Conservation (phyloP, 225 moss, liverwort and hornwort genomes). For the Physcomitrium patens region DNA sequence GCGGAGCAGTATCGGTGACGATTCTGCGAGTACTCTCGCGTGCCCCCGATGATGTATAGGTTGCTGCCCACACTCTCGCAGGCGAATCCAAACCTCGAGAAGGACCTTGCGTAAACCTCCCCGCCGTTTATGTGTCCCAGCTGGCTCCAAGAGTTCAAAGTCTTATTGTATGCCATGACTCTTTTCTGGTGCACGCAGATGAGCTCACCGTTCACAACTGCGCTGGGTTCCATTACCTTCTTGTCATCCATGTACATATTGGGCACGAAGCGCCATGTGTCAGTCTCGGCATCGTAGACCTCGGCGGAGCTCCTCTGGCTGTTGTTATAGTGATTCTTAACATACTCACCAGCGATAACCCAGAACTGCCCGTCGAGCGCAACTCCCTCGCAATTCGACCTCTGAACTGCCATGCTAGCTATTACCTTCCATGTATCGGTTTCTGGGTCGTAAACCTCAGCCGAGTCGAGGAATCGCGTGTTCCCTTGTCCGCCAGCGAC, state of each 20-base stretch:
- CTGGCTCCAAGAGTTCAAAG: slow-evolving; percentile 47
- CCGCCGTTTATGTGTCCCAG: slow-evolving; percentile 50
- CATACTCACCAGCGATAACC: slow-evolving; percentile 69
- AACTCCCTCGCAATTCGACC: slow-evolving; percentile 57
- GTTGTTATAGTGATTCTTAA: slow-evolving; percentile 32
- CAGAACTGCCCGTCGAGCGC: slow-evolving; percentile 54
- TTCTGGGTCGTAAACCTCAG: slow-evolving; percentile 59
- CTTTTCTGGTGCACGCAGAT: slow-evolving; percentile 57
- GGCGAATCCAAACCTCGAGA: slow-evolving; percentile 56
- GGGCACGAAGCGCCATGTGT: slow-evolving; percentile 46
- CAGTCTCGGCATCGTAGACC: slow-evolving; percentile 47
- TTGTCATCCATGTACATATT: slow-evolving; percentile 63
- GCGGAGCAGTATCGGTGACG: slow-evolving; percentile 39
- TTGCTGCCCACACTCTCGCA: slow-evolving; percentile 53
- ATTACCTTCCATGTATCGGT: slow-evolving; percentile 48
- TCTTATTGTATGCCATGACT: slow-evolving; percentile 49
- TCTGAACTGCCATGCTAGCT: slow-evolving; percentile 40
- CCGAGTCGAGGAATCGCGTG: slow-evolving; percentile 47
- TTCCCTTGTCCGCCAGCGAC: slow-evolving; percentile 69
- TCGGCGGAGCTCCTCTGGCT: slow-evolving; percentile 55
- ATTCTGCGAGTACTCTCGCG: slow-evolving; percentile 44
- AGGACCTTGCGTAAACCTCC: slow-evolving; percentile 39
- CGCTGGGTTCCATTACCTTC: slow-evolving; percentile 63
- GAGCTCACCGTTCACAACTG: slow-evolving; percentile 53
- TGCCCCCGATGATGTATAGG: slow-evolving; percentile 59